These are phyloP conservation scores for Boeremia exigua DNA, from an alignment of 2,329 filamentous ascomycete species.

Conservation along the genomic window DNA sequence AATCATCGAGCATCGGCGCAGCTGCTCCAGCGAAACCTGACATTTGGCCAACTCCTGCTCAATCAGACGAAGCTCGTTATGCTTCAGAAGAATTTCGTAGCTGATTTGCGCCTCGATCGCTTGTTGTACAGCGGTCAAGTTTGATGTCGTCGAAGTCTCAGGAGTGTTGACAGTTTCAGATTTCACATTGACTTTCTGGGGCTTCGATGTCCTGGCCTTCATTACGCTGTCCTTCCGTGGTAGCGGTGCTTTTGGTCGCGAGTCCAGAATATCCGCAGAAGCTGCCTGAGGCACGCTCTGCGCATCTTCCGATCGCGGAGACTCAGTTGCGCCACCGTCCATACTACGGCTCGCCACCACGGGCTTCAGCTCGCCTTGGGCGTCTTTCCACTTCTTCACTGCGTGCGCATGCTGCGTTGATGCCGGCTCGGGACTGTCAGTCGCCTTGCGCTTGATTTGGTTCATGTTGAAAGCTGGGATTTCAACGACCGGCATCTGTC, in stretches of 20 bases:
- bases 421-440: conserved; percentile 54
- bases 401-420: conserved; percentile 41
- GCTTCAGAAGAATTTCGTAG: conserved; percentile 90
- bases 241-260: conserved; percentile 38
- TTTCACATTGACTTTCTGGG: conserved; percentile 31
- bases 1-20: conserved; percentile 89
- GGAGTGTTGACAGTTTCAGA: conserved; percentile 30
- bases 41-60: conserved; percentile 97
- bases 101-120: conserved; percentile 86
- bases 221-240: conserved; percentile 37
- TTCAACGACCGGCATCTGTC: conserved; percentile 53
- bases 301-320: conserved; percentile 20
- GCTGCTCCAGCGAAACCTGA: conserved; percentile 89
- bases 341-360: conserved; percentile 21
- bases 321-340: conserved; percentile 23
- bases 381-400: conserved; percentile 49
- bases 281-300: conserved; percentile 26
- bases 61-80: conserved; percentile 90
- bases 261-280: conserved; percentile 31
- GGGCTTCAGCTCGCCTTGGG: conserved; percentile 42
- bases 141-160: conserved; percentile 35
- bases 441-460: conserved; percentile 66
- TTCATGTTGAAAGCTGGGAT: conserved; percentile 52
- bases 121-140: conserved; percentile 65
- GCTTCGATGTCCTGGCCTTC: conserved; percentile 37